These are phyloP conservation scores for Curvularia lunata DNA, from an alignment of 2,329 filamentous ascomycete genomes.

Conservation along the genomic window DNA sequence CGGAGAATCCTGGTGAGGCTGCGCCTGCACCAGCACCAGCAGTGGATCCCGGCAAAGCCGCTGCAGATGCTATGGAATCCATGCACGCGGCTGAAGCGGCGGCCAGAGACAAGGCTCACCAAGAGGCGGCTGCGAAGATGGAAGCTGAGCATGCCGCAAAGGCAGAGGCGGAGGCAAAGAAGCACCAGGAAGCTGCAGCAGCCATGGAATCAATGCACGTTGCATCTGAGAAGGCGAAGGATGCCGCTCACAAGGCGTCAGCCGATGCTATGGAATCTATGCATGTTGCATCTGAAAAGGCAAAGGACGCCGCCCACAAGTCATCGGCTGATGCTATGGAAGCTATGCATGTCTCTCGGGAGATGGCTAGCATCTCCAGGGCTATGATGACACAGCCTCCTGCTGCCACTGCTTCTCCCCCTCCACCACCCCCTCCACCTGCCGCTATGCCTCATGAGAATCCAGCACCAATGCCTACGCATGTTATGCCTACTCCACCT, in stretches of 20 bases:
- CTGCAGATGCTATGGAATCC: slow-evolving; percentile 15
- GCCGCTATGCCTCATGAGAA: slow-evolving; percentile 14
- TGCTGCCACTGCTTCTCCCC: slow-evolving; percentile 2
- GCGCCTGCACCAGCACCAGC: slow-evolving; percentile 18
- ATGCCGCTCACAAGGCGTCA: slow-evolving; percentile 17
- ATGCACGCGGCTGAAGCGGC: slow-evolving; percentile 22
- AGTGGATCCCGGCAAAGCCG: slow-evolving; percentile 14
- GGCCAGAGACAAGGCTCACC: slow-evolving; percentile 17
- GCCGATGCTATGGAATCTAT: slow-evolving; percentile 13
- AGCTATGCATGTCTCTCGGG: slow-evolving; percentile 23
- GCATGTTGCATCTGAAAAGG: slow-evolving; percentile 13
- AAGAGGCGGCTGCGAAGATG: slow-evolving; percentile 27
- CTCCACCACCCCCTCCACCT: slow-evolving; percentile 3
- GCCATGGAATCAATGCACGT: slow-evolving; percentile 25
- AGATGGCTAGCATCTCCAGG: slow-evolving; percentile 15
- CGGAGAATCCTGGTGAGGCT: slow-evolving; percentile 16
- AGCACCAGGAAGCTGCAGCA: slow-evolving; percentile 23
- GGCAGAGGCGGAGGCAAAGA: slow-evolving; percentile 27
- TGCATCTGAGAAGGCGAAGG: slow-evolving; percentile 23
- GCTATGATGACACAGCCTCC: slow-evolving; percentile 6
- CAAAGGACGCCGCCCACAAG: slow-evolving; percentile 18
- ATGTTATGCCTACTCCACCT: slow-evolving; percentile 1
- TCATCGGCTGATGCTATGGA: slow-evolving; percentile 21
- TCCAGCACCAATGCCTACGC: slow-evolving; percentile 6
- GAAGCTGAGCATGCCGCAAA: slow-evolving; percentile 30